A percentile compares a stretch with the other conserved stretches of the same genome.
Evolutionary conservation across 2,329 filamentous ascomycete genomes (phyloP).

Genomic region (Monosporascus sp.): DNA sequence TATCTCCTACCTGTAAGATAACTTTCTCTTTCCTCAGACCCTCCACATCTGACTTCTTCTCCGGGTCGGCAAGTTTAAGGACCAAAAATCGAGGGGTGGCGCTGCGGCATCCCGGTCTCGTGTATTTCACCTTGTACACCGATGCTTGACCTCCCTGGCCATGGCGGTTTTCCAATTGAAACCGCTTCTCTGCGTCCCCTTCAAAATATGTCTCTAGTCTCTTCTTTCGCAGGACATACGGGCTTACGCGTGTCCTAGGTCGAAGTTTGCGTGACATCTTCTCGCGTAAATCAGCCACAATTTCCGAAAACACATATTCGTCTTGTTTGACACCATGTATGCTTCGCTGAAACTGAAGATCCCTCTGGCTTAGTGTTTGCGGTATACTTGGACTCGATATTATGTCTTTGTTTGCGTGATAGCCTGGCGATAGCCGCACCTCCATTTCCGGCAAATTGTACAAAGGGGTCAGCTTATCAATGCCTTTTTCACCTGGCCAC

Average conservation of each 20-base stretch:
- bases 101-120: neutral
- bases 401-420: too few relatives aligned
- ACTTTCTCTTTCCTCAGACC: conserved; percentile 1
- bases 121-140: conserved; percentile 7
- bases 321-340: too few relatives aligned
- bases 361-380: too few relatives aligned
- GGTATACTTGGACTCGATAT: too few relatives aligned
- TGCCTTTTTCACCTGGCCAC: too few relatives aligned
- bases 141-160: conserved; percentile 5
- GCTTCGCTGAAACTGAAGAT: too few relatives aligned
- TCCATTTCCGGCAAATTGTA: too few relatives aligned
- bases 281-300: too few relatives aligned
- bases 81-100: neutral
- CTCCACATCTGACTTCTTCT: conserved; percentile 1
- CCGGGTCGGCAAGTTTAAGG: conserved; percentile 6
- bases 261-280: too few relatives aligned
- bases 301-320: too few relatives aligned
- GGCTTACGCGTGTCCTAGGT: neutral
- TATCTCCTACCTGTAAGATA: conserved; percentile 2
- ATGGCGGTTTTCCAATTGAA: conserved; percentile 1
- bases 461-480: too few relatives aligned
- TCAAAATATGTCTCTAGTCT: conserved; percentile 16
- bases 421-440: too few relatives aligned
- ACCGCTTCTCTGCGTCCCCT: neutral
- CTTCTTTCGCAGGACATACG: neutral